Conservation (phyloP, 2,329 filamentous ascomycete genomes). For the Apiospora rasikravindrae region DNA sequence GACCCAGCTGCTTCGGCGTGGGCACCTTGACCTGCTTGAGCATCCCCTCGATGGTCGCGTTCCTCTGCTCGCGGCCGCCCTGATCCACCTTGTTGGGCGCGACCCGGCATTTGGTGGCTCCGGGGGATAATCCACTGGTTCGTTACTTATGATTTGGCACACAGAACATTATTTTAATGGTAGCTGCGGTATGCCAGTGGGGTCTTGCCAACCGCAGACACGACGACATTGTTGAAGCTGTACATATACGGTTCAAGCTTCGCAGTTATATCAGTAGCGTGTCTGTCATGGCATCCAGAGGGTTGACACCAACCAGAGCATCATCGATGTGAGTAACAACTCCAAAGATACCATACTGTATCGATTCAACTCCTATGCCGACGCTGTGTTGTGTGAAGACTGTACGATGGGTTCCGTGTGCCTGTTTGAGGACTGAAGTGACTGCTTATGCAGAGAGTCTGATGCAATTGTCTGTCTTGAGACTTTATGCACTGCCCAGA, state of each 20-base stretch:
- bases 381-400: neutral
- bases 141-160: conserved; percentile 24
- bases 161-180: conserved; percentile 44
- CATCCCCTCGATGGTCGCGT: neutral
- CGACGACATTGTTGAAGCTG: neutral
- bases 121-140: neutral
- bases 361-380: neutral
- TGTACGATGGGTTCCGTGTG: neutral
- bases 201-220: conserved; percentile 9
- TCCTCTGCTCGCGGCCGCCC: neutral
- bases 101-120: neutral
- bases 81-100: neutral
- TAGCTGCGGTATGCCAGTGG: conserved; percentile 37
- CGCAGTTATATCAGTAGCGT: neutral
- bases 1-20: neutral
- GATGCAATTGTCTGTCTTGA: neutral
- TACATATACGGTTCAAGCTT: neutral
- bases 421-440: neutral
- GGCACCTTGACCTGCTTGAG: neutral
- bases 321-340: neutral
- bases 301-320: neutral
- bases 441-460: neutral
- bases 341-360: too few species aligned
- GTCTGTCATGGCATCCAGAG: neutral
- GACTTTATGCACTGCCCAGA: neutral